phyloP scores from a whole-genome alignment of 768 basidiomycete genomes.

The Kondoa malvinella region DNA sequence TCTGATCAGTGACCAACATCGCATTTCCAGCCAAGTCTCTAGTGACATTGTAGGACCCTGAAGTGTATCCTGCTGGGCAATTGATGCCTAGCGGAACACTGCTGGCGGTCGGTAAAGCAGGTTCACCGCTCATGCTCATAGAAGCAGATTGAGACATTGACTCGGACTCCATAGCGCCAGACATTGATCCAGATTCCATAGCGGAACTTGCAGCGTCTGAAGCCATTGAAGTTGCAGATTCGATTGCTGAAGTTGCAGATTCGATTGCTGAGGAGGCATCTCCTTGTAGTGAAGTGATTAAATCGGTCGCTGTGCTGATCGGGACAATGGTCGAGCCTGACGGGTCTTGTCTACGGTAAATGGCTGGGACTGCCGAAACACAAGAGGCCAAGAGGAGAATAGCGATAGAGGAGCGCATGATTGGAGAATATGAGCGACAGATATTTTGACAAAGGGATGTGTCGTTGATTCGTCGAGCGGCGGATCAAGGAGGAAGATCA shows the following conservation, averaged over 20 bases:
- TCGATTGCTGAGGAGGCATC: background rate
- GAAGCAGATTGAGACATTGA: background rate
- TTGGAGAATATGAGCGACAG: too few relatives aligned
- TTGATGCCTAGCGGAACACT: background rate
- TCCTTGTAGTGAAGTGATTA: too few relatives aligned
- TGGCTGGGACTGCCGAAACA: background rate
- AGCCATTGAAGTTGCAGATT: background rate
- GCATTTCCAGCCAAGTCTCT: background rate
- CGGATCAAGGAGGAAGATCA: too few relatives aligned
- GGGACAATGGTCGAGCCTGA: too few relatives aligned
- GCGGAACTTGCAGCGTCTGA: background rate
- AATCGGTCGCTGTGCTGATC: too few relatives aligned
- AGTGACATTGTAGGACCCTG: background rate
- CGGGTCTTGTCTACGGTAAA: background rate
- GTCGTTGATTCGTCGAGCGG: too few relatives aligned
- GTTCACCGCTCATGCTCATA: background rate
- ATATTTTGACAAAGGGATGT: too few relatives aligned
- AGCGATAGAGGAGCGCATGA: background rate
- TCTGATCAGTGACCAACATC: background rate
- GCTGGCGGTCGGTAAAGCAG: background rate
- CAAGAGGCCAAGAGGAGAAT: background rate
- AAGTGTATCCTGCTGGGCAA: background rate
- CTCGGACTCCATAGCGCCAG: background rate
- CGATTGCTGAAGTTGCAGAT: background rate
- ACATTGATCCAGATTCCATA: background rate